Evolutionary conservation across 306 rosid species (phyloP).

Genomic region (Crataegus laevigata): DNA sequence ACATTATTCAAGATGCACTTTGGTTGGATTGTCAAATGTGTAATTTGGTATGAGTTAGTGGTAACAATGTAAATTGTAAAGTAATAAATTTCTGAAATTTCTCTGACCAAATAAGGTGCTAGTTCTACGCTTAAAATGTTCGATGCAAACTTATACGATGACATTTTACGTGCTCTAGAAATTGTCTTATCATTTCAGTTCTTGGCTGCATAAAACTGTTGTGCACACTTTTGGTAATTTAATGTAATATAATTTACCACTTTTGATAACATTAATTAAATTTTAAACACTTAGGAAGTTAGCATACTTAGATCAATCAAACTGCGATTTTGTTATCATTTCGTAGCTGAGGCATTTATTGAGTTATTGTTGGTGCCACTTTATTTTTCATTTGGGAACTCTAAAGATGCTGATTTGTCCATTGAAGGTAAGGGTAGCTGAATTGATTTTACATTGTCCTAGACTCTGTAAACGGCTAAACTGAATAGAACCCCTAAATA

Average conservation of each 20-base stretch:
- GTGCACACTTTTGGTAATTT: background rate
- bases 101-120: background rate
- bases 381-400: background rate
- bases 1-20: constrained; percentile 53
- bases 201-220: background rate
- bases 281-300: no score
- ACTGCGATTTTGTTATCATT: background rate
- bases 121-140: background rate
- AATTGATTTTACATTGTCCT: background rate
- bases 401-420: background rate
- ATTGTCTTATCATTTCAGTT: background rate
- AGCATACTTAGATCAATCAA: background rate
- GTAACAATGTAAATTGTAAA: background rate
- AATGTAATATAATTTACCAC: background rate
- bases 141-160: background rate
- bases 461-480: background rate
- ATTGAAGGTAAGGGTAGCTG: background rate
- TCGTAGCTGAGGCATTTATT: background rate
- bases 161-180: background rate
- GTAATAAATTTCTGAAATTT: background rate
- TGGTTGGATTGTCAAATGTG: background rate
- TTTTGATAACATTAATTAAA: background rate
- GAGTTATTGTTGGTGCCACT: background rate
- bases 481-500: background rate
- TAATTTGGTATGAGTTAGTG: background rate